Evolutionary conservation across 1,284 basidiomycete species (phyloP).

Genomic region (Sanghuangporus sanghuang): DNA sequence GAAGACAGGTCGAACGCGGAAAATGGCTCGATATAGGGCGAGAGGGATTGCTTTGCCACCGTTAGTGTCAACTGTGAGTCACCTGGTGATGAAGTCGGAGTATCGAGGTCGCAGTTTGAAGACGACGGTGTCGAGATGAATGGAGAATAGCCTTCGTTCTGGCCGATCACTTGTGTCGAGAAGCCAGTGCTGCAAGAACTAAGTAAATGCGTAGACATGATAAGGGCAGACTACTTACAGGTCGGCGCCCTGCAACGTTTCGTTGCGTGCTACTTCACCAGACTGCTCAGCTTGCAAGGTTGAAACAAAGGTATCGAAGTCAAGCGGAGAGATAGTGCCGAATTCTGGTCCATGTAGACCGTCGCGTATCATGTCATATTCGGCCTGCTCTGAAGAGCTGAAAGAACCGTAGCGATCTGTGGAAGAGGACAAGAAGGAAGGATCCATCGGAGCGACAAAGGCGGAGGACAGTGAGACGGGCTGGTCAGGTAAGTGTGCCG

Average conservation of each 20-base stretch:
- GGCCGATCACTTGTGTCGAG: background rate
- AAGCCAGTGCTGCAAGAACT: background rate
- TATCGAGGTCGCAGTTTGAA: background rate
- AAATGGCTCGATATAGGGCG: background rate
- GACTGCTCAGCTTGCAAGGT: background rate
- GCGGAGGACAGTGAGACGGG: background rate
- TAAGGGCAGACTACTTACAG: background rate
- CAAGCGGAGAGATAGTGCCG: background rate
- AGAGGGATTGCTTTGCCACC: background rate
- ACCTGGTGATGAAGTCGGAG: background rate
- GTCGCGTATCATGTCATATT: background rate
- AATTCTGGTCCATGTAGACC: background rate
- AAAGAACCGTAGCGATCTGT: background rate
- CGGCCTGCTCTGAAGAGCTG: background rate
- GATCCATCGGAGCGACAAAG: background rate
- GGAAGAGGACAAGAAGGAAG: background rate
- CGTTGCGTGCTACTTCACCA: background rate
- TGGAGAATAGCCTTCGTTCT: background rate
- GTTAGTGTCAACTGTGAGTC: background rate
- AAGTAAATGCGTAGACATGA: background rate
- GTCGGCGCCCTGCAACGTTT: background rate
- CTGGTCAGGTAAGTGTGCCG: background rate
- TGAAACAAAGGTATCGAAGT: background rate
- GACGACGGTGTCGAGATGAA: background rate
- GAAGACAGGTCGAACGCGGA: background rate